These are phyloP conservation scores for Pythium aphanidermatum DNA, from an alignment of 352 stramenopile species.

Conservation along the genomic window DNA sequence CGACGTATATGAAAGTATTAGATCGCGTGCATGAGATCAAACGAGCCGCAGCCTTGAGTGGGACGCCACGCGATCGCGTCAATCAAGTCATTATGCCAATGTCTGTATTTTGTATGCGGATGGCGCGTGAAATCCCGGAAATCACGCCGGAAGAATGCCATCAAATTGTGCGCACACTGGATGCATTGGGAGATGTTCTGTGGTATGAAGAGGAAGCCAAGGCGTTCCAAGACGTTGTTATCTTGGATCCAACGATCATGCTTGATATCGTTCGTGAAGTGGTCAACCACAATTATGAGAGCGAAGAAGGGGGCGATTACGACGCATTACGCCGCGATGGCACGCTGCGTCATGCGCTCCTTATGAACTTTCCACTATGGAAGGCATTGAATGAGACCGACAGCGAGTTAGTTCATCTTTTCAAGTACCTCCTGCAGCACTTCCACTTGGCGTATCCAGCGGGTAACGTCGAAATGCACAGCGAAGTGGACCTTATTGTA, in stretches of 20 bases:
- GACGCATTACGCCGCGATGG: too few species aligned
- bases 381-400: background rate
- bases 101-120: constrained; percentile 1
- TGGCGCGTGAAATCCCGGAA: background rate
- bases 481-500: constrained; percentile 7
- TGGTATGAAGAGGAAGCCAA: background rate
- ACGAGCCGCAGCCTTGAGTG: too few species aligned
- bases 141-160: background rate
- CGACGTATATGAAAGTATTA: too few species aligned
- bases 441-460: constrained; percentile 9
- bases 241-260: constrained; percentile 2
- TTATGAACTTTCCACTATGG: background rate
- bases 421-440: constrained; percentile 16
- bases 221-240: background rate
- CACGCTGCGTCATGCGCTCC: background rate
- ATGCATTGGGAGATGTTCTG: constrained; percentile 3
- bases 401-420: too few species aligned
- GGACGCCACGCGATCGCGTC: too few species aligned
- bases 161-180: background rate
- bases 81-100: too few species aligned
- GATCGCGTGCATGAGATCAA: too few species aligned
- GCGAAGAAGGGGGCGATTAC: too few species aligned
- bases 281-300: background rate
- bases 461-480: constrained; percentile 1
- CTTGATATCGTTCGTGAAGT: constrained; percentile 2